These are phyloP conservation scores for Camelina sativa DNA, from an alignment of 345 rosid species.

Conservation along the genomic window DNA sequence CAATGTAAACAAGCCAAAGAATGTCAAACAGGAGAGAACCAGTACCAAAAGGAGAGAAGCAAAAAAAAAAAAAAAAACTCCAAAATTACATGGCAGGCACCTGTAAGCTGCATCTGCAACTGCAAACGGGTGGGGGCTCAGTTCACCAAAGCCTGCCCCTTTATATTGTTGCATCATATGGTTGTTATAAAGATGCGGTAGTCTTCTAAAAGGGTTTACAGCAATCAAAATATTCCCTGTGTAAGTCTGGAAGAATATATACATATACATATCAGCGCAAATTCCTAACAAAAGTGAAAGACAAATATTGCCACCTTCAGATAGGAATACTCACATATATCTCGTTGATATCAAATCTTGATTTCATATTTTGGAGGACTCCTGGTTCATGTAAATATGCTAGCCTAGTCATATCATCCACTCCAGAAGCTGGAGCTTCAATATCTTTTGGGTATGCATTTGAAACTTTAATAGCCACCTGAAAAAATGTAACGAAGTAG, in stretches of 20 bases:
- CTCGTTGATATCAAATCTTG: slow-evolving; percentile 93
- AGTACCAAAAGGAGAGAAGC: slow-evolving; percentile 5
- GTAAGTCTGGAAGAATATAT: slow-evolving; percentile 69
- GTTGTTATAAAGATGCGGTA: slow-evolving; percentile 88
- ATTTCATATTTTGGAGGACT: slow-evolving; percentile 86
- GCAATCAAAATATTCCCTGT: slow-evolving; percentile 95
- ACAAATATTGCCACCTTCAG: slow-evolving; percentile 9
- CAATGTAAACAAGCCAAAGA: slow-evolving; percentile 28
- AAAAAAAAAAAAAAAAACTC: slow-evolving; percentile 18
- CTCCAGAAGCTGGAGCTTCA: slow-evolving; percentile 88
- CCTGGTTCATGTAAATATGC: slow-evolving; percentile 99
- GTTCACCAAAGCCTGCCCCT: slow-evolving; percentile 94
- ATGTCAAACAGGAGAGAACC: slow-evolving; percentile 24
- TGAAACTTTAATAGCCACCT: slow-evolving; percentile 76
- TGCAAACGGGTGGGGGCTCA: slow-evolving; percentile 99
- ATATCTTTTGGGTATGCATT: slow-evolving; percentile 80
- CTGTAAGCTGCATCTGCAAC: slow-evolving; percentile 98
- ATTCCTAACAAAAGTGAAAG: slow-evolving; percentile 23
- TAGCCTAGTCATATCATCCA: slow-evolving; percentile 98
- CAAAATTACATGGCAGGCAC: slow-evolving; percentile 45
- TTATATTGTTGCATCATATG: slow-evolving; percentile 98
- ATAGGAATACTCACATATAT: slow-evolving; percentile 75
- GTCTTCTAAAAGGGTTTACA: slow-evolving; percentile 90
- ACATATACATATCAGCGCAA: slow-evolving; percentile 13
- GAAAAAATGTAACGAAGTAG: slow-evolving; percentile 19